A percentile compares a stretch with the other conserved stretches of the same genome.
Evolutionary conservation across 169 alveolate species (phyloP).

Genomic region (Cyclospora cayetanensis): DNA sequence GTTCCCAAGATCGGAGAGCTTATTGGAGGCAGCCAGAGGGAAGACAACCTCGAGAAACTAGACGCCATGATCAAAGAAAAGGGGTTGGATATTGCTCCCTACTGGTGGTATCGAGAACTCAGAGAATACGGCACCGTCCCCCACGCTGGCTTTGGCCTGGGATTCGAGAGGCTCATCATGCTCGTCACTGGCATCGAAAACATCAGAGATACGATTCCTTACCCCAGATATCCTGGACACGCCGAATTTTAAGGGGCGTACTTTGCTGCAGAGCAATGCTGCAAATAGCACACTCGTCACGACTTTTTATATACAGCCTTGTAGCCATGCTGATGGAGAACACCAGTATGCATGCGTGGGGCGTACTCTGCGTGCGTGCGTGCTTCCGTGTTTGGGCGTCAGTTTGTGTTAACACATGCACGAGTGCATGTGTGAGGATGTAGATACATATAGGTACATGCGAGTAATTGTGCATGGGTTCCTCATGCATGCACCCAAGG

Average conservation of each 20-base stretch:
- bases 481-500: no score
- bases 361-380: no score
- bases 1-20: conserved; percentile 97
- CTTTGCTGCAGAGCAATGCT: no score
- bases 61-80: conserved; percentile 90
- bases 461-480: no score
- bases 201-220: conserved; percentile 99
- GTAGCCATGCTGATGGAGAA: no score
- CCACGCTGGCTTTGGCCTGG: conserved; percentile 98
- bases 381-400: no score
- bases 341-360: no score
- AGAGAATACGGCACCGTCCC: conserved; percentile 77
- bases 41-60: conserved; percentile 94
- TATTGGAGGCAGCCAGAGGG: conserved; percentile 98
- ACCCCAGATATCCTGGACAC: conserved; percentile 93
- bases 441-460: no score
- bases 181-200: conserved; percentile 98
- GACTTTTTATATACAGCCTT: no score
- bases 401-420: no score
- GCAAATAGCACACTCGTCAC: no score
- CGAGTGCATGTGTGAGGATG: no score
- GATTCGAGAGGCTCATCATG: conserved; percentile 98
- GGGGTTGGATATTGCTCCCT: conserved; percentile 82
- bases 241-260: conserved; percentile 74
- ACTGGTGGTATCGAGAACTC: conserved; percentile 94